Conservation (phyloP, 371 early-diverging fungal species). For the Syncephalastrum monosporum region DNA sequence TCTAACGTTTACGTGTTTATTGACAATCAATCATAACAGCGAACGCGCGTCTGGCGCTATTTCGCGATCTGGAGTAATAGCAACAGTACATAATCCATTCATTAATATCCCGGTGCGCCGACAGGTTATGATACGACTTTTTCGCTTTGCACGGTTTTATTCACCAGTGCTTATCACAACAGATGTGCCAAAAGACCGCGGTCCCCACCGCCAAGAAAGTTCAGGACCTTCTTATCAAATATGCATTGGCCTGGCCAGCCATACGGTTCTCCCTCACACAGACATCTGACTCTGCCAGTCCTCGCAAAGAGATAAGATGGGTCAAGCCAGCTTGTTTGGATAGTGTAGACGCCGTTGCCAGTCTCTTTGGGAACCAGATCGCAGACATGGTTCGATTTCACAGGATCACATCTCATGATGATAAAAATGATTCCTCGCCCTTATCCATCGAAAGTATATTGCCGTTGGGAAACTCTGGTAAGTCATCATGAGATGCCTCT, state of each 20-base stretch:
- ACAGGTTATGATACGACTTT: slow-evolving; percentile 18
- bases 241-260: slow-evolving; percentile 30
- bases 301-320: slow-evolving; percentile 16
- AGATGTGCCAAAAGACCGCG: slow-evolving; percentile 25
- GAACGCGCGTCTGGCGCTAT: slow-evolving; percentile 14
- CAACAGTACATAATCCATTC: slow-evolving; percentile 38
- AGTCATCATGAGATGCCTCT: background rate
- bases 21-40: slow-evolving; percentile 7
- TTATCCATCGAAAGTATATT: slow-evolving; percentile 19
- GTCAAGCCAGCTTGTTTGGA: slow-evolving; percentile 25
- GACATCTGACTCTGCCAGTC: slow-evolving; percentile 15
- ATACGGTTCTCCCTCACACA: slow-evolving; percentile 32
- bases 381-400: slow-evolving; percentile 19
- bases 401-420: background rate
- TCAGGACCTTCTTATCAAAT: slow-evolving; percentile 27
- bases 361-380: slow-evolving; percentile 21
- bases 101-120: slow-evolving; percentile 45
- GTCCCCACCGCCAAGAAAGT: slow-evolving; percentile 15
- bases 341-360: slow-evolving; percentile 15
- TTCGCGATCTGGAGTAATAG: slow-evolving; percentile 30
- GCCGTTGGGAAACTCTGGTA: slow-evolving; percentile 33
- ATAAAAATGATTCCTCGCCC: background rate
- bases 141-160: slow-evolving; percentile 2
- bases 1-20: background rate
- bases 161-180: no score